phyloP scores from a whole-genome alignment of 2,329 filamentous ascomycete species.

The Clarireedia homoeocarpa region DNA sequence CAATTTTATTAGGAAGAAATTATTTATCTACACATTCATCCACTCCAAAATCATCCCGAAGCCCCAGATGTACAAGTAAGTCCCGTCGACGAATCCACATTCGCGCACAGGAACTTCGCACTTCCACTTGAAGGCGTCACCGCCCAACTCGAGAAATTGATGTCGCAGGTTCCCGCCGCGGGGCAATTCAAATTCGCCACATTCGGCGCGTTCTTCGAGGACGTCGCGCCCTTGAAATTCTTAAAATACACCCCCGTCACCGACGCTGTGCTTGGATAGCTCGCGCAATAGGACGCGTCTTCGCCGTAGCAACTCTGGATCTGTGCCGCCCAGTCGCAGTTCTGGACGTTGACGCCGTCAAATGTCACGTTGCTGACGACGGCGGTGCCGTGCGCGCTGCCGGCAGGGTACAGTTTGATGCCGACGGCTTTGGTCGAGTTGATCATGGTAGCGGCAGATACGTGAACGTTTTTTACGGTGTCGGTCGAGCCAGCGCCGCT shows the following conservation, averaged over 20 bases:
- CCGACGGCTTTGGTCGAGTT: conserved; percentile 37
- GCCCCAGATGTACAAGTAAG: conserved; percentile 30
- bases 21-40: too few species aligned
- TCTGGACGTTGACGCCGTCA: conserved; percentile 31
- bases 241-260: conserved; percentile 32
- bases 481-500: conserved; percentile 29
- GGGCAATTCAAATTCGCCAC: conserved; percentile 34
- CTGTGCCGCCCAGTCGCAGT: conserved; percentile 37
- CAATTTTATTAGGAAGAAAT: too few species aligned
- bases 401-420: conserved; percentile 38
- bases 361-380: conserved; percentile 37
- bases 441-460: conserved; percentile 34
- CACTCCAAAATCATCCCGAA: conserved; percentile 24
- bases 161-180: conserved; percentile 31
- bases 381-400: conserved; percentile 30
- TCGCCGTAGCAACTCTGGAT: conserved; percentile 39
- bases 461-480: conserved; percentile 36
- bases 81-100: conserved; percentile 28
- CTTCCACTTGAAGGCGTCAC: conserved; percentile 31
- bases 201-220: conserved; percentile 29
- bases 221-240: conserved; percentile 34
- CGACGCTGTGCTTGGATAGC: conserved; percentile 29
- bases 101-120: conserved; percentile 30
- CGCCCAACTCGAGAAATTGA: conserved; percentile 29
- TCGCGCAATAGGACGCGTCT: conserved; percentile 30